phyloP scores from a whole-genome alignment of 257 asterid genomes.

The Craterostigma plantagineum region DNA sequence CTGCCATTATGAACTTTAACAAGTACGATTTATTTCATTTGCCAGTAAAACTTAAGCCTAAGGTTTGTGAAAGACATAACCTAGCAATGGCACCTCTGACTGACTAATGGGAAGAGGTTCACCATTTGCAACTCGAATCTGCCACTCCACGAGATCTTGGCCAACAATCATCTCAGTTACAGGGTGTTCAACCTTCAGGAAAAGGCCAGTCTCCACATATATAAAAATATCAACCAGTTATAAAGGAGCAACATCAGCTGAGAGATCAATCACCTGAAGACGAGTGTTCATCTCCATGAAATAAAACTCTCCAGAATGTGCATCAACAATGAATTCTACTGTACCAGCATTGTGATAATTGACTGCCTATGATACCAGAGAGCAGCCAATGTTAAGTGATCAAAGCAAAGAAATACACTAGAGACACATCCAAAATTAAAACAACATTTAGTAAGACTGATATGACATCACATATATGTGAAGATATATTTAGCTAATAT shows the following conservation, averaged over 20 bases:
- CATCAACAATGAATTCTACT: slow-evolving; percentile 92
- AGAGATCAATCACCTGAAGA: slow-evolving; percentile 54
- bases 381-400: slow-evolving; percentile 9
- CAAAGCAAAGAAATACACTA: not conserved
- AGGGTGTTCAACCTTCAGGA: slow-evolving; percentile 85
- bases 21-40: not conserved
- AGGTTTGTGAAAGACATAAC: slow-evolving; percentile 15
- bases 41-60: no score
- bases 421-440: not conserved
- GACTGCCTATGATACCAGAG: slow-evolving; percentile 57
- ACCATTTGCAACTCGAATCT: slow-evolving; percentile 87
- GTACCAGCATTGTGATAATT: slow-evolving; percentile 87
- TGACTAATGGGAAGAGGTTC: slow-evolving; percentile 85
- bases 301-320: slow-evolving; percentile 66
- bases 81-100: slow-evolving; percentile 74
- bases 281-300: slow-evolving; percentile 99
- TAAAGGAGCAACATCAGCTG: slow-evolving; percentile 9
- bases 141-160: slow-evolving; percentile 99
- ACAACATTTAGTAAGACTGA: no score
- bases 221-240: slow-evolving; percentile 8
- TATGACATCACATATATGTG: no score
- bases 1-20: slow-evolving; percentile 18
- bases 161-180: slow-evolving; percentile 98
- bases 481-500: no score
- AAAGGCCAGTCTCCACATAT: slow-evolving; percentile 7